Evolutionary conservation across 1,284 basidiomycete genomes (phyloP).

Genomic region (Dichomitus squalens): DNA sequence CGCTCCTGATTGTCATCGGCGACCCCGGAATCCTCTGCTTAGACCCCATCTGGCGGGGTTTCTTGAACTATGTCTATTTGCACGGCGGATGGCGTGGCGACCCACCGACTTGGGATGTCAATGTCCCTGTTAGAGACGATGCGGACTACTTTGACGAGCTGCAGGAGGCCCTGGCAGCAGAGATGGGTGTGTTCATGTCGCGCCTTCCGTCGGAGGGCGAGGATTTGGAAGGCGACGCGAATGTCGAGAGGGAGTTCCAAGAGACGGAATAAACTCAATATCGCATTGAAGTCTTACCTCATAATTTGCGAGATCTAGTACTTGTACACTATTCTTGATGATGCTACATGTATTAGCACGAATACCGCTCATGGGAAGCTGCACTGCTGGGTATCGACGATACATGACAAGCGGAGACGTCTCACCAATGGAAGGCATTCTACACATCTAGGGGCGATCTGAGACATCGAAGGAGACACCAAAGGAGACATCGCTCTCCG

Average conservation of each 20-base stretch:
- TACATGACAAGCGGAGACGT: no score
- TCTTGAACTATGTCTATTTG: constrained; percentile 51
- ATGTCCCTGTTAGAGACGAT: constrained; percentile 31
- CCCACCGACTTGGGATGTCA: constrained; percentile 53
- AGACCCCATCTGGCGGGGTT: constrained; percentile 52
- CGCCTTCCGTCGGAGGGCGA: constrained; percentile 46
- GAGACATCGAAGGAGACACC: no score
- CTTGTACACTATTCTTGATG: not conserved
- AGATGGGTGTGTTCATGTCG: constrained; percentile 55
- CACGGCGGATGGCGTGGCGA: constrained; percentile 52
- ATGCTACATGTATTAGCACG: not conserved
- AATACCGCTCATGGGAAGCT: no score
- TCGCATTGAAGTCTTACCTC: no score
- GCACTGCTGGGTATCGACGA: no score
- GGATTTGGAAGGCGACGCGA: constrained; percentile 27
- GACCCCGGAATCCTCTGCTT: constrained; percentile 54
- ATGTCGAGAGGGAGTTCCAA: constrained; percentile 22
- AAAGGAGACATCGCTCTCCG: no score
- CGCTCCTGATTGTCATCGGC: constrained; percentile 59
- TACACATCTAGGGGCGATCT: no score
- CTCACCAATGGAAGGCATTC: no score
- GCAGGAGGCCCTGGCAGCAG: constrained; percentile 36
- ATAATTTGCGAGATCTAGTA: no score
- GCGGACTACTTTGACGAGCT: constrained; percentile 34
- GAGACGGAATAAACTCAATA: constrained; percentile 19